Evolutionary conservation across 139 green algal species (phyloP).

Genomic region (Ostreobium quekettii): DNA sequence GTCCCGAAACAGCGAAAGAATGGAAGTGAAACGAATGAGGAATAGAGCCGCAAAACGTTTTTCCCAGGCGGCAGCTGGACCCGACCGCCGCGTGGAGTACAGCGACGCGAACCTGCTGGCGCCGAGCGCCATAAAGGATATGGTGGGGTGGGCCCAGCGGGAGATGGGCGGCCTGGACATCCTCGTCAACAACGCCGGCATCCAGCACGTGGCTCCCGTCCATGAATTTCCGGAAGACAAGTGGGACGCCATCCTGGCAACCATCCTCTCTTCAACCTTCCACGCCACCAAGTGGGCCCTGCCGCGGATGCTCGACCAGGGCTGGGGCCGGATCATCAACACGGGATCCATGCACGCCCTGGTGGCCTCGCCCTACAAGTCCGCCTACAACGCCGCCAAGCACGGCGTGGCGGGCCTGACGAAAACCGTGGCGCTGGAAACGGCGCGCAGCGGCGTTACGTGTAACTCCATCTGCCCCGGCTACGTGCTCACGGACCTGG

Average conservation of each 20-base stretch:
- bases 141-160: conserved; percentile 34
- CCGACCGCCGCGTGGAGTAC: conserved; percentile 20
- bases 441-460: conserved; percentile 54
- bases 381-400: conserved; percentile 86
- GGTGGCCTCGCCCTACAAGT: conserved; percentile 83
- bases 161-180: conserved; percentile 38
- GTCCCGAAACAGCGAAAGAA: too few relatives aligned
- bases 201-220: conserved; percentile 74
- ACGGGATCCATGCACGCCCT: conserved; percentile 76
- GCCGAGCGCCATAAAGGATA: conserved; percentile 33
- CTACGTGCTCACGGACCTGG: conserved; percentile 57
- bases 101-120: conserved; percentile 34
- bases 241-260: conserved; percentile 66
- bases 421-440: conserved; percentile 72
- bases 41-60: too few relatives aligned
- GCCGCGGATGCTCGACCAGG: conserved; percentile 65
- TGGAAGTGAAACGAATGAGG: too few relatives aligned
- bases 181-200: conserved; percentile 55
- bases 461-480: conserved; percentile 68
- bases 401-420: conserved; percentile 76
- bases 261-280: conserved; percentile 65
- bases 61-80: too few relatives aligned
- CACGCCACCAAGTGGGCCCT: conserved; percentile 73
- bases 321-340: conserved; percentile 82
- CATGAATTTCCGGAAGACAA: conserved; percentile 77